Evolutionary conservation across 805 yeast genomes (phyloP).

Genomic region (Candida alai): DNA sequence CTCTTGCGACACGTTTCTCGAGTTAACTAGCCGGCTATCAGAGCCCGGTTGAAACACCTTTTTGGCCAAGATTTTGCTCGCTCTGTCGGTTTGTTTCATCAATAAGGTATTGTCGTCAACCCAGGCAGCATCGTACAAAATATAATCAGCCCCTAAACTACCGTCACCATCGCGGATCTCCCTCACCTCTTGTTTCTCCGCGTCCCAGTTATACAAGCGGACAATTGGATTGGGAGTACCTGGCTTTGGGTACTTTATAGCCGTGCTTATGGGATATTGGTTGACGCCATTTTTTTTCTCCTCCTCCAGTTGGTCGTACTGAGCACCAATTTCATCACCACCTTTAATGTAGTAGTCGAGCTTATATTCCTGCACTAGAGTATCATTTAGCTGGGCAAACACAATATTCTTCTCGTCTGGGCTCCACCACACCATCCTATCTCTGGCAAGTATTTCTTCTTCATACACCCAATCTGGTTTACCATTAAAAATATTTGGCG

Average conservation of each 20-base stretch:
- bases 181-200: constrained; percentile 5
- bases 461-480: constrained; percentile 83
- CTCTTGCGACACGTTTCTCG: constrained; percentile 31
- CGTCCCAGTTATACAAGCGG: constrained; percentile 37
- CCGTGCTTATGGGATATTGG: constrained; percentile 45
- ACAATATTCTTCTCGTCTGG: constrained; percentile 55
- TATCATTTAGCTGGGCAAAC: constrained; percentile 56
- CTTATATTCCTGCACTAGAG: constrained; percentile 49
- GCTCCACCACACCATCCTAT: constrained; percentile 71
- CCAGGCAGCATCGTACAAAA: constrained; percentile 66
- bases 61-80: constrained; percentile 52
- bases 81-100: constrained; percentile 62
- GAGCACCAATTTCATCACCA: constrained; percentile 13
- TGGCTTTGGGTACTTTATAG: constrained; percentile 69
- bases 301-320: constrained; percentile 11
- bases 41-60: constrained; percentile 34
- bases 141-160: constrained; percentile 38
- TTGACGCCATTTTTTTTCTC: constrained; percentile 14
- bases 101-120: constrained; percentile 44
- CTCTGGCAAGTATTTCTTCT: constrained; percentile 64
- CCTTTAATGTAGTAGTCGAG: constrained; percentile 48
- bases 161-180: constrained; percentile 13
- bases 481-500: constrained; percentile 53
- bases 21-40: constrained; percentile 33
- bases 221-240: constrained; percentile 60